Evolutionary conservation across 129 eudicot genomes (phyloP).

Genomic region (Lactuca saligna): DNA sequence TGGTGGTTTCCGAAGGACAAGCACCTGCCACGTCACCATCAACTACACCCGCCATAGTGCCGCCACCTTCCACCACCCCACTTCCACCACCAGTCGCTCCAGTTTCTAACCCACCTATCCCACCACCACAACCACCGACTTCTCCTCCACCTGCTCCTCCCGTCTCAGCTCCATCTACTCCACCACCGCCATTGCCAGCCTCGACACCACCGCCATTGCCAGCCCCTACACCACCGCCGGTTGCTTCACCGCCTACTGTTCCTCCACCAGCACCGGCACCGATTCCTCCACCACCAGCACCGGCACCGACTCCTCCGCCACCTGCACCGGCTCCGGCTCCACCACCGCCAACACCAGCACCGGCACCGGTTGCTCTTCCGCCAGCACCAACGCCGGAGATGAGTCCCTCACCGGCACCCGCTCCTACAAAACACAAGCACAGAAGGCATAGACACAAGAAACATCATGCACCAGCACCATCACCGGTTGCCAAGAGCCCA

Average conservation of each 20-base stretch:
- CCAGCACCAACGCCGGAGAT: conserved; percentile 54
- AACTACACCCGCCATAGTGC: conserved; percentile 35
- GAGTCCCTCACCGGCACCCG: conserved; percentile 63
- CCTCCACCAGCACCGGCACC: conserved; percentile 60
- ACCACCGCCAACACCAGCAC: conserved; percentile 35
- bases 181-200: conserved; percentile 45
- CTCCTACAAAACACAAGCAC: conserved; percentile 48
- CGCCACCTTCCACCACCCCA: conserved; percentile 49
- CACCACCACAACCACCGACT: conserved; percentile 60
- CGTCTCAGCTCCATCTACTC: conserved; percentile 50
- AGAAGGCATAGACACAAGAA: conserved; percentile 67
- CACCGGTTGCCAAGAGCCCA: conserved; percentile 70
- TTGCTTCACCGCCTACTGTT: conserved; percentile 45
- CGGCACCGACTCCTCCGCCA: conserved; percentile 40
- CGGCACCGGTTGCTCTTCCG: conserved; percentile 30
- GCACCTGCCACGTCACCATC: conserved; percentile 72
- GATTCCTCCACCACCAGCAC: conserved; percentile 29
- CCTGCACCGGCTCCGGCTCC: conserved; percentile 40
- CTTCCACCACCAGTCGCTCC: conserved; percentile 45
- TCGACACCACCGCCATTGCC: conserved; percentile 54
- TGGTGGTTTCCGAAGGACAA: conserved; percentile 58
- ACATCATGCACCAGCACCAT: conserved; percentile 92
- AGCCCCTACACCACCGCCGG: conserved; percentile 36
- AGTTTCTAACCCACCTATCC: conserved; percentile 44
- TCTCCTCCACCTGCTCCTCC: conserved; percentile 49